These are phyloP conservation scores for Penicilliopsis zonata DNA, from an alignment of 495 filamentous ascomycete species.

Conservation along the genomic window DNA sequence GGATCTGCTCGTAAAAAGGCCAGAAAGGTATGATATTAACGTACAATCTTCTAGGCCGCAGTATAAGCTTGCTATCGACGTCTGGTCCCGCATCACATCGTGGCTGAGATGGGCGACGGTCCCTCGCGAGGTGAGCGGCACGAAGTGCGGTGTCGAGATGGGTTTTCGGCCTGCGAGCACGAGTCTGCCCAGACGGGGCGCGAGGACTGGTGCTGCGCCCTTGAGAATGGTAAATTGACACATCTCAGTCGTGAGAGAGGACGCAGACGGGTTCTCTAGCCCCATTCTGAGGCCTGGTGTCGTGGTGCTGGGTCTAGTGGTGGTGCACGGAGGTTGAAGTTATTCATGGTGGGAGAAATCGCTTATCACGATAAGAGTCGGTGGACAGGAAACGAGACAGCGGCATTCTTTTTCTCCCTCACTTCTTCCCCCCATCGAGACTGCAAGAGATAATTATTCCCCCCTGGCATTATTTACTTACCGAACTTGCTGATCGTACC, in stretches of 20 bases:
- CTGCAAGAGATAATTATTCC: too few species aligned
- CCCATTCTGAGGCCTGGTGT: constrained; percentile 15
- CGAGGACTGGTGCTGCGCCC: constrained; percentile 16
- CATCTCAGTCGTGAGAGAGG: constrained; percentile 10
- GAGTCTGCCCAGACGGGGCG: constrained; percentile 51
- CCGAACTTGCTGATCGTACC: too few species aligned
- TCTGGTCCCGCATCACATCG: constrained; percentile 60
- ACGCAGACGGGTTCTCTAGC: constrained; percentile 5
- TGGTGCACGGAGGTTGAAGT: too few species aligned
- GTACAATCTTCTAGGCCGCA: constrained; percentile 88
- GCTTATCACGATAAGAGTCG: too few species aligned
- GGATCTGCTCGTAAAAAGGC: constrained; percentile 2
- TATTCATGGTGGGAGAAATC: too few species aligned
- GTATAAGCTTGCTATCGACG: constrained; percentile 56
- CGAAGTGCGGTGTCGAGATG: constrained; percentile 69
- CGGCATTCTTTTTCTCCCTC: too few species aligned
- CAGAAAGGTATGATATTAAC: too few species aligned
- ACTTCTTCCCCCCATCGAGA: too few species aligned
- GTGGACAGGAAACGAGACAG: too few species aligned
- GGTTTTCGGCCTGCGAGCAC: constrained; percentile 42
- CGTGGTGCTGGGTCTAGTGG: too few species aligned
- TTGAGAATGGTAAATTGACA: constrained; percentile 21
- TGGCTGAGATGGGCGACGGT: constrained; percentile 77
- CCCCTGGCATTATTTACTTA: too few species aligned
- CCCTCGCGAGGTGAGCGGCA: constrained; percentile 71